Evolutionary conservation across 495 filamentous ascomycete species (phyloP), one percentile per base, ranked within the genome.

Genomic region (Tuber magnatum): DNA sequence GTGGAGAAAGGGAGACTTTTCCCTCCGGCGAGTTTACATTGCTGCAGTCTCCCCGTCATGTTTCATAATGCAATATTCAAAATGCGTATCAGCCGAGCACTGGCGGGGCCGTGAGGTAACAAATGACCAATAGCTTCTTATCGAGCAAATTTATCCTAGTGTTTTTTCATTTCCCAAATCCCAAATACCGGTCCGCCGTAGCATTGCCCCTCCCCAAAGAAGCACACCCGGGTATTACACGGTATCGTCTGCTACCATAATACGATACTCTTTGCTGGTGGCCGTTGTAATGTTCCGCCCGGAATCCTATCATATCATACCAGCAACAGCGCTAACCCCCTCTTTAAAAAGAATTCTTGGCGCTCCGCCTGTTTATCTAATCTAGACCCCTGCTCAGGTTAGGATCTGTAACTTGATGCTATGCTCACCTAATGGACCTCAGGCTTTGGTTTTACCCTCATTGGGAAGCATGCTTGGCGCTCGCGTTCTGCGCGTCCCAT

Each of bases 401-500:
- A 32, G 14, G 56, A 32, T 28, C 51, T 18, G 56, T 61, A 3
- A 61, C n/a, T n/a, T 56, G 24, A 56, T 56, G 14, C n/a, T 18
- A 16, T 65, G 56, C 56, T 65, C 56, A 65, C 56, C 56, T 65
- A 65, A 65, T 65, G 32, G 32, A 35, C 4, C 28, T 35, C 12
- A 16, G 56, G 28, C 10, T 35, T 20, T 65, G 28, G 28, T 28
- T 65, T 65, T 65, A 14, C 56, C 56, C 56, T 65, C 32, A 35
- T 32, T 35, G 28, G 56, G 32, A 65, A 65, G 32, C 56, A 65
- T 35, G 56, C 56, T 65, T 65, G 56, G 56, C 56, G 28, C 56
- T 65, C 56, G 56, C 56, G 56, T 65, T 65, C 56, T 65, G 56
- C 56, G 56, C 56, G 56, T 35, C 28, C 56, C 56, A 65, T 65